Evolutionary conservation across 768 basidiomycete species (phyloP), one percentile per base, ranked within the genome.

Genomic region (Harrya chromipes): DNA sequence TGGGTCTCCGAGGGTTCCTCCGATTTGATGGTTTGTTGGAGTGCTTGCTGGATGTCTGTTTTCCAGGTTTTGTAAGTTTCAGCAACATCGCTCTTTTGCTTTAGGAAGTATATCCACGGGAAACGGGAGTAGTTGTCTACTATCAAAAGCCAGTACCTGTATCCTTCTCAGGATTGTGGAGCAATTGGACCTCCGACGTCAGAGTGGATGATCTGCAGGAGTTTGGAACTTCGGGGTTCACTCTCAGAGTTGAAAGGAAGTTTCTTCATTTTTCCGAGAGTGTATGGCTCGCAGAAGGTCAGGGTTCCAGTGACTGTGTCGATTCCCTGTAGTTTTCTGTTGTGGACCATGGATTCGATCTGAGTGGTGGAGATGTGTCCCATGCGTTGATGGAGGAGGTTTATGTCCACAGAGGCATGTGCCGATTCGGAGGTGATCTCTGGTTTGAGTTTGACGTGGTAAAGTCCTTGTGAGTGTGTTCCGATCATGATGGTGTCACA

Each of bases 161-260:
- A 29, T 1, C 58, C 58, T 27, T 40, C 20, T 13, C 24, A 7
- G 12, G 47, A 43, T 21, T 16, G 16, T 14, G 46, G 56, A 23
- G 34, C 52, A 4, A 63, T 51, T 1, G 58, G 60, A 16, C 60
- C 54, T 12, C 55, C 47, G 9, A 58, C 48, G 31, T 63, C 56
- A 1, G 49, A 47, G 13, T 57, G 50, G 0, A 59, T 37, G 6
- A 60, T 27, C 13, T 57, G 40, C 2, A 21, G 23, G 2, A 24
- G 12, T 40, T 21, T 12, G 5, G 20, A 12, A 12, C 20, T 40
- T 12, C 20, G 20, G 19, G 12, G 21, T 24, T 26, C 26, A 9
- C 6, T 6, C 8, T 26, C 6, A 6, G 23, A 23, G 23, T 23
- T 23, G 23, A 23, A 23, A 6, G 23, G 23, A 23, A 23, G 23